These are phyloP conservation scores for Leccinum truebloodii DNA, from an alignment of 768 basidiomycete species.

Conservation along the genomic window DNA sequence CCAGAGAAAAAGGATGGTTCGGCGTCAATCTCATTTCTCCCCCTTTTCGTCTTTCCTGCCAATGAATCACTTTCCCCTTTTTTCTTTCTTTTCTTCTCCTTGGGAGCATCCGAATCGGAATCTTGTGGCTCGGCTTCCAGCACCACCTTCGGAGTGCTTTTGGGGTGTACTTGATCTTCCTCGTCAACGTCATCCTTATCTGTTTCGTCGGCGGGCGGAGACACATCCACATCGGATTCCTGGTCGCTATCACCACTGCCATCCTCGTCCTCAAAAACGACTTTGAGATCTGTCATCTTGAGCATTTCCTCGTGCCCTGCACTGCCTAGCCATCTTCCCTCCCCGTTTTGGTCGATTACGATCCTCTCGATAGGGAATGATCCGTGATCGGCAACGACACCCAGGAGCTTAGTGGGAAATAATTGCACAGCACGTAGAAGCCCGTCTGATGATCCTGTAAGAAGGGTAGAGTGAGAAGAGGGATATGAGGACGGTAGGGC, in stretches of 20 bases:
- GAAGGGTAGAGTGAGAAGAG: conserved; percentile 65
- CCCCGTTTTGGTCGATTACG: conserved; percentile 55
- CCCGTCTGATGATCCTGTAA: conserved; percentile 93
- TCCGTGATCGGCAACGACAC: conserved; percentile 89
- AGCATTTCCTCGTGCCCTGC: conserved; percentile 88
- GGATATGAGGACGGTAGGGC: conserved; percentile 63
- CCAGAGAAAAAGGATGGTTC: conserved; percentile 69
- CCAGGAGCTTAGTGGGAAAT: conserved; percentile 86
- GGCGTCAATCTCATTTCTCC: conserved; percentile 56
- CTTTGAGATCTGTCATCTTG: conserved; percentile 81
- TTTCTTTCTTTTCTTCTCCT: conserved; percentile 54
- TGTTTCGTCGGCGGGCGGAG: conserved; percentile 26
- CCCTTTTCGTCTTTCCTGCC: conserved; percentile 54
- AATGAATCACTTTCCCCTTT: conserved; percentile 55
- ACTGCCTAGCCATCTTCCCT: conserved; percentile 87
- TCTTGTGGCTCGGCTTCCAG: conserved; percentile 20
- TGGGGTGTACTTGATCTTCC: conserved; percentile 15
- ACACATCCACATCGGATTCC: conserved; percentile 19
- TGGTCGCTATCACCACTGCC: conserved; percentile 31
- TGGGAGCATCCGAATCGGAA: conserved; percentile 32
- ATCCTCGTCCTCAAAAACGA: conserved; percentile 55
- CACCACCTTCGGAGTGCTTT: neutral
- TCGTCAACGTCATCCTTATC: conserved; percentile 14
- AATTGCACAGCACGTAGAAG: conserved; percentile 84
- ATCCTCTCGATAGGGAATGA: conserved; percentile 92